Evolutionary conservation across 1,284 basidiomycete genomes (phyloP).

Genomic region (Psilocybe mexicana): DNA sequence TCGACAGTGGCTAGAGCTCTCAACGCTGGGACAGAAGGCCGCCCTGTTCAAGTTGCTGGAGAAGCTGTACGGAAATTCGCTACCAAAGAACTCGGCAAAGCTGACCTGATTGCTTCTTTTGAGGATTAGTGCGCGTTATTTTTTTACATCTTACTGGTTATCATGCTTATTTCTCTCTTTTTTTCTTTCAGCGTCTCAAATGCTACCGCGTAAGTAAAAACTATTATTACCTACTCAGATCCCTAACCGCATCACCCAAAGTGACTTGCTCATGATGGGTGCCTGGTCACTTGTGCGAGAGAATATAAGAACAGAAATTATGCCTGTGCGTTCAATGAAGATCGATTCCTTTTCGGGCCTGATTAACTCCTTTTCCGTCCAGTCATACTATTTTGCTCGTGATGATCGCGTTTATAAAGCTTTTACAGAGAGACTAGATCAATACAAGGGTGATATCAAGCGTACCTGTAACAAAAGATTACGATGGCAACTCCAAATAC

Average conservation of each 20-base stretch:
- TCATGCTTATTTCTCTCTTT: constrained; percentile 4
- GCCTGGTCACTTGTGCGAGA: constrained; percentile 67
- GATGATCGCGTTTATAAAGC: constrained; percentile 77
- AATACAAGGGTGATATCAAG: constrained; percentile 51
- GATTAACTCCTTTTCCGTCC: constrained; percentile 2
- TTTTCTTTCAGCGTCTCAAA: constrained; percentile 63
- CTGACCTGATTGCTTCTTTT: constrained; percentile 70
- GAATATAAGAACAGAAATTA: constrained; percentile 50
- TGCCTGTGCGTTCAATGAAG: constrained; percentile 54
- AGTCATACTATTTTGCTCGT: constrained; percentile 80
- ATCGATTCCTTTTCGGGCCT: not conserved
- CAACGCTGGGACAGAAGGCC: constrained; percentile 58
- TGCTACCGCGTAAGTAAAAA: constrained; percentile 54
- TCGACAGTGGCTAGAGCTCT: constrained; percentile 61
- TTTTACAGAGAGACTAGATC: constrained; percentile 61
- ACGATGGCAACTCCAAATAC: constrained; percentile 69
- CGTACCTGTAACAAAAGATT: constrained; percentile 52
- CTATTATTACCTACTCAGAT: not conserved
- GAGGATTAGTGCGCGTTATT: constrained; percentile 75
- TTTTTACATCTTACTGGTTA: constrained; percentile 3
- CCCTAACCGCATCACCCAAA: constrained; percentile 5
- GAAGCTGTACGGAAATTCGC: constrained; percentile 73
- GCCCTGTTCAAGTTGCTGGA: constrained; percentile 68
- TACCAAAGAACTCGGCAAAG: constrained; percentile 74
- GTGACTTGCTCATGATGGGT: constrained; percentile 70